Conservation (phyloP, 805 yeast genomes). For the Kodamaea sagamina region DNA sequence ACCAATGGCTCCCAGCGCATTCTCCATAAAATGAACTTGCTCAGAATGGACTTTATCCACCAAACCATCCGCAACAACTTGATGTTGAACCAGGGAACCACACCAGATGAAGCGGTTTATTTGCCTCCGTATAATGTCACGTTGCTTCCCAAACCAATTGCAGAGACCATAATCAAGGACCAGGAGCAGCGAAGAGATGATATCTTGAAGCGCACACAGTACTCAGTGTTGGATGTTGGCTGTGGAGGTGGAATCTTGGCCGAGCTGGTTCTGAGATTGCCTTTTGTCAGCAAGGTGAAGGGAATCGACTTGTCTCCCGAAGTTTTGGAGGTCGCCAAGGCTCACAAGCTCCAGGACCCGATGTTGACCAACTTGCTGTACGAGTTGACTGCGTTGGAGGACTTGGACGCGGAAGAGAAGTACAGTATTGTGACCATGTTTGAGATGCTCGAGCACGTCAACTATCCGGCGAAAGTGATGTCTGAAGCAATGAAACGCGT, state of each 20-base stretch:
- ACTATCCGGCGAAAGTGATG: conserved; percentile 74
- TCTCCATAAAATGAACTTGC: conserved; percentile 89
- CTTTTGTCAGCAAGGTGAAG: conserved; percentile 58
- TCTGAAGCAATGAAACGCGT: conserved; percentile 67
- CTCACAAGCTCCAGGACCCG: conserved; percentile 72
- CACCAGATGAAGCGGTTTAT: conserved; percentile 51
- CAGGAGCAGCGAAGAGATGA: conserved; percentile 50
- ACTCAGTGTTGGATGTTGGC: conserved; percentile 80
- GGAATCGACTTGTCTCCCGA: conserved; percentile 88
- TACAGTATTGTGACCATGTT: conserved; percentile 86
- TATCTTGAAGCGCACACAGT: conserved; percentile 35
- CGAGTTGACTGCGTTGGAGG: conserved; percentile 62
- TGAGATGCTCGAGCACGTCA: conserved; percentile 95
- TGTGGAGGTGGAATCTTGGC: conserved; percentile 98
- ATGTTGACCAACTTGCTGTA: conserved; percentile 54
- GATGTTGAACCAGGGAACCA: conserved; percentile 37
- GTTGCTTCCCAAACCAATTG: conserved; percentile 61
- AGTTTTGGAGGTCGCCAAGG: conserved; percentile 75
- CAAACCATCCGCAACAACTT: conserved; percentile 53
- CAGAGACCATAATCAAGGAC: conserved; percentile 48
- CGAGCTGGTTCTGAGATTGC: conserved; percentile 82
- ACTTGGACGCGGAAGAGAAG: conserved; percentile 43
- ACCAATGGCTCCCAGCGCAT: conserved; percentile 89
- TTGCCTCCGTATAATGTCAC: conserved; percentile 77
- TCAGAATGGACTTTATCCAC: conserved; percentile 84